A percentile compares a stretch with the other conserved stretches of the same genome.
phyloP scores from a whole-genome alignment of 768 basidiomycete species.

The Suillus brevipes region DNA sequence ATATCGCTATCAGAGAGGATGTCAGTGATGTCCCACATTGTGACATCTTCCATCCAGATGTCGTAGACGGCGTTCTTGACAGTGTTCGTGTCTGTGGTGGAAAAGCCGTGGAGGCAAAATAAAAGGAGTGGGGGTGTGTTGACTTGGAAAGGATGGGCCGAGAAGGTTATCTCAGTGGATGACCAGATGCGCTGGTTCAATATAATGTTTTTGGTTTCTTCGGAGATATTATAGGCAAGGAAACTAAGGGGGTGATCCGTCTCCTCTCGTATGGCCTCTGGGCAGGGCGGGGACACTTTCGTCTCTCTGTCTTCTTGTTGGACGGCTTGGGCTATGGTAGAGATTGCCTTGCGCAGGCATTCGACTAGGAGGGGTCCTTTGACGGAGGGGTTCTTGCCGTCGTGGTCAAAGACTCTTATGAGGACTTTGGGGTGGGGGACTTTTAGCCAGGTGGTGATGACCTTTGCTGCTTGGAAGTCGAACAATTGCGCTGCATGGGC shows the following conservation, averaged over 20 bases:
- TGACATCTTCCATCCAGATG: neutral
- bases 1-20: neutral
- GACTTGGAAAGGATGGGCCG: neutral
- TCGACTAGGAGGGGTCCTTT: too few species aligned
- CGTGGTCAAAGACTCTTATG: neutral
- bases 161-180: neutral
- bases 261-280: too few species aligned
- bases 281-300: too few species aligned
- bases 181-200: too few species aligned
- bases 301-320: too few species aligned
- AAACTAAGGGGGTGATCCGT: too few species aligned
- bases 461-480: neutral
- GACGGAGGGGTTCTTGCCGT: neutral
- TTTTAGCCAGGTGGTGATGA: neutral
- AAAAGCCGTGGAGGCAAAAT: neutral
- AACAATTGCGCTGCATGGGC: neutral
- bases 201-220: too few species aligned
- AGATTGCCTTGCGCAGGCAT: too few species aligned
- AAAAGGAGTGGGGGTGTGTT: neutral
- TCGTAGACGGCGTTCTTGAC: neutral
- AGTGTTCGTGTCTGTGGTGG: fast-evolving
- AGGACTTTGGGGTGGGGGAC: neutral
- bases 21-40: neutral
- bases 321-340: too few species aligned
- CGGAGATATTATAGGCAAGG: too few species aligned